Base-by-base conservation (phyloP, 768 basidiomycete species). In the Neoboletus subvelutipes region DNA sequence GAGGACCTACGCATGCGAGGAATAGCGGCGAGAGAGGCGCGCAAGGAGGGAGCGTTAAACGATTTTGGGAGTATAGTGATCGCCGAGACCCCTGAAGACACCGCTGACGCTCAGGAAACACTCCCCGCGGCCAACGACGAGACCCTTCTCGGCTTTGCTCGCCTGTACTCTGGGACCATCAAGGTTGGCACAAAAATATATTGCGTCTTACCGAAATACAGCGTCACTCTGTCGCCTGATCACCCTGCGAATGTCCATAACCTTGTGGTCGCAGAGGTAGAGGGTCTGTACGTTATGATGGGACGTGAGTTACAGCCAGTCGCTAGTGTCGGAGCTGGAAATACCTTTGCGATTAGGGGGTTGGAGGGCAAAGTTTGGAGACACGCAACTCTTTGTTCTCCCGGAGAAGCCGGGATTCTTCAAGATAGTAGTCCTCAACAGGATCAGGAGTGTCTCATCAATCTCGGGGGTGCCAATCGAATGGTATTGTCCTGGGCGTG, bases 251-350 rank as follows among this genome's bases (percentile, higher is more conserved):
- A 98, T 73, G 73, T 71, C 15, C 83, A 82, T 58, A 81, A 89
- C 65, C 63, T 94, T 42, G 68, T 80, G 24, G 73, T 76, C 10
- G 79, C 86, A 24, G 78, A 76, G n/a, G 83, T 95, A 15, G 82
- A 85, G 55, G 86, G 84, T 7, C 72, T 99, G 50, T 99, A 98
- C 72, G 83, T 90, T 48, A 98, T 99, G 93, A 98, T 99, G 97
- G 97, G 97, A 3, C 77, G 92, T 42, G 95, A 98, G 67, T 79
- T 99, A n/a, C 85, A 92, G 0, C 79, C 87, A 0, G 92, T 96
- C 3, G 78, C 90, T 22, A 78, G 77, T 57, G 94, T 98, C 1
- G 82, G 82, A 31, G 94, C 97, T 2, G 97, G 97, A 9, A 95
- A 96, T 67, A 90, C 95, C 5, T 98, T 98, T 61, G 97, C 95